Evolutionary conservation across 2,329 filamentous ascomycete species (phyloP).

Genomic region (Colletotrichum sp.): DNA sequence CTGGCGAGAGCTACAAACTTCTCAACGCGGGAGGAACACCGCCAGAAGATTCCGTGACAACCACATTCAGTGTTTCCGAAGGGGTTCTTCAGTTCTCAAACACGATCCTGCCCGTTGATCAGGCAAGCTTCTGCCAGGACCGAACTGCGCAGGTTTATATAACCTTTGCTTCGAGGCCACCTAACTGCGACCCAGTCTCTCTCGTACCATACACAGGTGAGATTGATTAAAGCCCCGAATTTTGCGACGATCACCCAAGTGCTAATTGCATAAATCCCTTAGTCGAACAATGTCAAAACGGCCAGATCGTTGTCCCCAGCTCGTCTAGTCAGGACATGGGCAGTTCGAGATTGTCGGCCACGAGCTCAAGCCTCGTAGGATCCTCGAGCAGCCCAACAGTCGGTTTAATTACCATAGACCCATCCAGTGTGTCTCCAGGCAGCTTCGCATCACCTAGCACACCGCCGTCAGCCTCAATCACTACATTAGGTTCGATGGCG

Average conservation of each 20-base stretch:
- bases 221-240: fast-evolving
- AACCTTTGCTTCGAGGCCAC: neutral
- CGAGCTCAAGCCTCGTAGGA: neutral
- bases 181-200: neutral
- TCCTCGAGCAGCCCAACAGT: neutral
- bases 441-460: neutral
- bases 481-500: neutral
- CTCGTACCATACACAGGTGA: neutral
- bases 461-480: neutral
- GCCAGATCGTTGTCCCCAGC: neutral
- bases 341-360: neutral
- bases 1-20: neutral
- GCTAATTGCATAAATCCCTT: neutral
- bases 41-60: neutral
- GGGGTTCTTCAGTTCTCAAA: neutral
- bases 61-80: neutral
- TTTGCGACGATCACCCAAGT: neutral
- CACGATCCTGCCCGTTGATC: neutral
- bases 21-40: neutral
- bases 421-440: neutral
- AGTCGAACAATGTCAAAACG: neutral
- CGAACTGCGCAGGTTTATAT: neutral
- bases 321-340: neutral
- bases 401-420: neutral
- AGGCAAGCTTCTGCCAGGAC: neutral